Evolutionary conservation across 139 green algal genomes (phyloP), one percentile per base, ranked within the genome.

Genomic region (Chlorella sorokiniana): DNA sequence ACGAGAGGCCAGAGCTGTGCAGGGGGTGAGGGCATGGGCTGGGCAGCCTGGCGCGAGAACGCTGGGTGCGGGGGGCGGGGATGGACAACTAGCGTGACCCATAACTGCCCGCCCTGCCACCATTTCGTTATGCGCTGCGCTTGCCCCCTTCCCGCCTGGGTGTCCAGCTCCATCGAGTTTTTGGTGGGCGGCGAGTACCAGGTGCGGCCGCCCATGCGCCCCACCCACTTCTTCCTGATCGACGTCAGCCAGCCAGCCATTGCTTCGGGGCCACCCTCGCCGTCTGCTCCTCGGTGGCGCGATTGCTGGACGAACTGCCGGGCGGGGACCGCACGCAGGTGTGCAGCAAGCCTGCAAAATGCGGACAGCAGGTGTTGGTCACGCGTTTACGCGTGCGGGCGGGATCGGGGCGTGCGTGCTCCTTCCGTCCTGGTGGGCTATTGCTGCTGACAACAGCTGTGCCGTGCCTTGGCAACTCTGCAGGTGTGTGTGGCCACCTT

Each of bases 221-320:
- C 87, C 37, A 86, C 87, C 18, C 92, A 97, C 83, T 88, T 96
- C 68, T 98, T 98, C 86, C 69, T 97, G 18, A 92, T 98, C 42
- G 94, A 98, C 70, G 91, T 92, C 3, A 91, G 84, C 38, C 59
- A 83, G 37, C 45, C 84, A 1, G 94, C 95, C 9, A 75, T 97
- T 1, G 77, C 86, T 4, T 90, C 1, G 95, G 95, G 16, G 91
- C 86, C 40, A 92, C 90, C 8, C 83, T 88, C 10, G 90, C 90
- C 11, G 88, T 85, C 25, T 97, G 93, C 83, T 78, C 83, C 33
- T 90, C 87, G 16, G 88, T 98, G 29, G 82, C 82, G 20, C 77
- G 65, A 18, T 45, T 87, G 4, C 81, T 98, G 62, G 92, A 96
- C 52, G 86, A 88, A 8, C 56, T 97, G 45, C 92, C 90, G 89